Percentiles rank a stretch among this genome's conserved stretches.
Conservation (phyloP, 306 rosid genomes). For the Cyclanthera cordifolia region DNA sequence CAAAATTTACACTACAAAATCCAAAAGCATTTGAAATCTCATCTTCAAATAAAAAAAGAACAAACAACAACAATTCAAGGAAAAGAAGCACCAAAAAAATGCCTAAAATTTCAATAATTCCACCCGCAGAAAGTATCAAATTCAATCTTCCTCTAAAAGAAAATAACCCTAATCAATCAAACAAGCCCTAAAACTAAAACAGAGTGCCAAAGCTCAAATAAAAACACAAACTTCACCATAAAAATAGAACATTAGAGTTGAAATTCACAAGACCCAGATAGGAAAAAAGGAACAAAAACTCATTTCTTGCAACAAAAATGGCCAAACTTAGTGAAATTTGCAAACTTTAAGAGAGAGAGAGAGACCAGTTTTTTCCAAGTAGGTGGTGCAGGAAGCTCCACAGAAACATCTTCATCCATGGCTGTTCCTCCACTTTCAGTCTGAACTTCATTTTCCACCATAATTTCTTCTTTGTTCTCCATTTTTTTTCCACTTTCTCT, state of each 20-base stretch:
- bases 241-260: not conserved
- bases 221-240: conserved; percentile 2
- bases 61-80: not conserved
- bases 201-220: not conserved
- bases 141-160: not conserved
- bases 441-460: not conserved
- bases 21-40: not conserved
- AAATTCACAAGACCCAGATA: conserved; percentile 12
- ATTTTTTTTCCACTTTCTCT: conserved; percentile 11
- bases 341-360: conserved; percentile 10
- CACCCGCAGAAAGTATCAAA: not conserved
- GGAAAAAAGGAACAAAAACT: not conserved
- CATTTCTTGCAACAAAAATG: not conserved
- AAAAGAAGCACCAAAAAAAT: not conserved
- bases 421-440: conserved; percentile 16
- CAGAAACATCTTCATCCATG: conserved; percentile 45
- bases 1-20: not conserved
- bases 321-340: not conserved
- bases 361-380: conserved; percentile 86
- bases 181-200: conserved; percentile 8
- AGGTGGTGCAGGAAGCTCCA: conserved; percentile 84
- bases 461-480: not conserved
- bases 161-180: not conserved
- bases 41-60: no score
- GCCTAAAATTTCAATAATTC: not conserved